Conservation (phyloP, 192 early-diverging fungal genomes). For the Coemansia sp. region DNA sequence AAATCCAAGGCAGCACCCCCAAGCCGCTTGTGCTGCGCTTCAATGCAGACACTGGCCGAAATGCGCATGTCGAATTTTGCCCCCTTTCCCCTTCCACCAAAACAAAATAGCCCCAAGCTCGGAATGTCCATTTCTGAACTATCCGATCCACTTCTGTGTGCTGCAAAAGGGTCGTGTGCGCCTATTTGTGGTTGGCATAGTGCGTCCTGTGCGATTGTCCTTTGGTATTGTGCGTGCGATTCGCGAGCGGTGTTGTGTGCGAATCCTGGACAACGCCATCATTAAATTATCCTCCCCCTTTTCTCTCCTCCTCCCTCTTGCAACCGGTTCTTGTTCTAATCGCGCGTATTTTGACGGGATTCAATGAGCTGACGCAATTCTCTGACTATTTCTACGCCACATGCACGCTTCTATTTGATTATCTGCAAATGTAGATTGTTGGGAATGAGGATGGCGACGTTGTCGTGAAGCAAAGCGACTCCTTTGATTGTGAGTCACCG, state of each 20-base stretch:
- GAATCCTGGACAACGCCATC: too few species aligned
- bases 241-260: too few species aligned
- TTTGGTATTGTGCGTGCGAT: too few species aligned
- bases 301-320: neutral
- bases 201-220: too few species aligned
- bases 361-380: neutral
- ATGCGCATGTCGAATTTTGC: neutral
- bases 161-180: too few species aligned
- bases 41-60: neutral
- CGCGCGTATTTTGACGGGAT: neutral
- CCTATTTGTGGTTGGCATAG: too few species aligned
- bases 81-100: neutral
- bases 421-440: constrained; percentile 32
- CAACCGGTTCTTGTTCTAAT: too few species aligned
- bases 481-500: constrained; percentile 28
- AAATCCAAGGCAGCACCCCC: neutral
- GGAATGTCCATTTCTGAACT: neutral
- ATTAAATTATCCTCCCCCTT: neutral
- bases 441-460: constrained; percentile 54
- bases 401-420: neutral
- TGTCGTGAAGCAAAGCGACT: constrained; percentile 48
- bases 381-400: neutral
- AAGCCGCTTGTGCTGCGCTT: neutral
- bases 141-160: neutral
- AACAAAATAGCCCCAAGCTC: neutral